phyloP scores from a whole-genome alignment of 345 rosid species.

The Geranium rotundifolium region DNA sequence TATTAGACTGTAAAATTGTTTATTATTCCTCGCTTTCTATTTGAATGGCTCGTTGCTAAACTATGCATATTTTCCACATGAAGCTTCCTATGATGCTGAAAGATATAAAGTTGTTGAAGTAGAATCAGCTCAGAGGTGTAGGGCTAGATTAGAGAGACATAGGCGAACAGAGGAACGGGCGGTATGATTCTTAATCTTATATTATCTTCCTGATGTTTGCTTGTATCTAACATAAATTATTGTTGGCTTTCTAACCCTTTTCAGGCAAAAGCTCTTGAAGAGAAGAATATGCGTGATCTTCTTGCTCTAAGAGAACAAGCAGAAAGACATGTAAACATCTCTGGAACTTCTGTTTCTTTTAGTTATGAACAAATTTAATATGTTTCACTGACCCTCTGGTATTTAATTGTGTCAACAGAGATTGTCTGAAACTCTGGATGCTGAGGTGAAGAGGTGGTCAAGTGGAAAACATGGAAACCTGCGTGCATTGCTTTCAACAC shows the following conservation, averaged over 20 bases:
- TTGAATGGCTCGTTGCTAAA: background rate
- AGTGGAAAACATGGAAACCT: slow-evolving; percentile 76
- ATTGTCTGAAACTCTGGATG: slow-evolving; percentile 64
- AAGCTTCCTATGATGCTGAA: slow-evolving; percentile 22
- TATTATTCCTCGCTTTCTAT: background rate
- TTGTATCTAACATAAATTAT: background rate
- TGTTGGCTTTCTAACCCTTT: slow-evolving; percentile 14
- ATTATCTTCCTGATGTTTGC: background rate
- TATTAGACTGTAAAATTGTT: background rate
- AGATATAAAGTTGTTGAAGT: slow-evolving; percentile 26
- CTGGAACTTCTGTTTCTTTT: background rate
- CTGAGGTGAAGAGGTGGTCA: slow-evolving; percentile 91
- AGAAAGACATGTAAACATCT: slow-evolving; percentile 64
- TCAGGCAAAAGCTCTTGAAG: slow-evolving; percentile 91
- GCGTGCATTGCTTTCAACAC: slow-evolving; percentile 86
- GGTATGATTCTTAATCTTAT: slow-evolving; percentile 26
- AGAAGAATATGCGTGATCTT: slow-evolving; percentile 81
- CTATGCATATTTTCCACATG: slow-evolving; percentile 13
- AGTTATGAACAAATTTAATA: background rate
- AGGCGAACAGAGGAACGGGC: slow-evolving; percentile 74
- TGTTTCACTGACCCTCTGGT: slow-evolving; percentile 11
- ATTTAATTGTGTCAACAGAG: slow-evolving; percentile 35
- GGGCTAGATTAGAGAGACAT: slow-evolving; percentile 67
- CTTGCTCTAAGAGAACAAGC: slow-evolving; percentile 80
- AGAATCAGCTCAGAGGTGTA: slow-evolving; percentile 54